phyloP scores from a whole-genome alignment of 441 rosid genomes.

The Sinapis alba region DNA sequence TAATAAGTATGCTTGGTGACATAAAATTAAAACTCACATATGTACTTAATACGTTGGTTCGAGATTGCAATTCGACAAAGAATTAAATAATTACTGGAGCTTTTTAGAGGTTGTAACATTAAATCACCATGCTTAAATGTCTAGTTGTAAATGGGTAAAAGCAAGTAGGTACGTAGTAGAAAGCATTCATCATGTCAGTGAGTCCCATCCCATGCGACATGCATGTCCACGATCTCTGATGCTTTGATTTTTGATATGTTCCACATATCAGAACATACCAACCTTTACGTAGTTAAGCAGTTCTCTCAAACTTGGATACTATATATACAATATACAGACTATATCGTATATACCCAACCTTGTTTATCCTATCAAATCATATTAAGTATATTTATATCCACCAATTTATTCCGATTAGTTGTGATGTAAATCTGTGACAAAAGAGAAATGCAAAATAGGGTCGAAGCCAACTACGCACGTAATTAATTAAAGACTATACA shows the following conservation, averaged over 20 bases:
- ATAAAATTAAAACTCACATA: conserved; percentile 4
- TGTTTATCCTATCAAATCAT: background rate
- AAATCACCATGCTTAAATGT: conserved; percentile 1
- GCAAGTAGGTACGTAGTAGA: conserved; percentile 9
- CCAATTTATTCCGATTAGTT: conserved; percentile 32
- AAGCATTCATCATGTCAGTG: conserved; percentile 10
- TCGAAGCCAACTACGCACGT: background rate
- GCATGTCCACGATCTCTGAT: conserved; percentile 4
- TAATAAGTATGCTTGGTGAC: background rate
- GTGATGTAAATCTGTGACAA: conserved; percentile 18
- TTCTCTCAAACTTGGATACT: conserved; percentile 9
- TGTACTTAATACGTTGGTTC: background rate
- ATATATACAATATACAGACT: background rate
- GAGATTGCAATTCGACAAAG: conserved; percentile 2
- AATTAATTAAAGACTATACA: background rate
- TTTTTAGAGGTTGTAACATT: conserved; percentile 14
- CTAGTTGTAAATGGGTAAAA: conserved; percentile 15
- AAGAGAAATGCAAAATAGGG: background rate
- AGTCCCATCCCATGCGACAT: conserved; percentile 30
- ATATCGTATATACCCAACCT: conserved; percentile 4
- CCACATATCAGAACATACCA: conserved; percentile 4
- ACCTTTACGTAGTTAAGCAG: background rate
- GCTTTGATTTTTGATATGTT: background rate
- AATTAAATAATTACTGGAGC: background rate
- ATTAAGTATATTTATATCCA: conserved; percentile 21